Conservation (phyloP, 75 land plant genomes). For the Ceratopteris richardii region DNA sequence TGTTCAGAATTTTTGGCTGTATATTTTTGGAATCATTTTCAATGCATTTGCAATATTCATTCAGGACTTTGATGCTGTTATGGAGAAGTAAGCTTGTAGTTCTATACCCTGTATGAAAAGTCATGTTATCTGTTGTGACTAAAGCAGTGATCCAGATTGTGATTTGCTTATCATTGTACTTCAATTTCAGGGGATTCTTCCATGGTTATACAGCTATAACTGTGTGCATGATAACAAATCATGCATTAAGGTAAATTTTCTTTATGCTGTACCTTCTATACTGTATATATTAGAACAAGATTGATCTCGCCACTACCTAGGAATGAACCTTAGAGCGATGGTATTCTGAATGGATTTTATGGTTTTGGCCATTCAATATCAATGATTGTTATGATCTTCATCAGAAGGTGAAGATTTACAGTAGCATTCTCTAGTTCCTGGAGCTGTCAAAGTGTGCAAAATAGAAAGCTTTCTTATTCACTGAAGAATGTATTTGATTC, state of each 20-base stretch:
- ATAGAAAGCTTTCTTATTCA: no score
- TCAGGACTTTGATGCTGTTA: conserved; percentile 71
- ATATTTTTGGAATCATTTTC: conserved; percentile 75
- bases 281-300: no score
- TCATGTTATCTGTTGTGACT: background rate
- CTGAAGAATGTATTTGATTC: no score
- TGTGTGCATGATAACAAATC: conserved; percentile 70
- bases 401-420: no score
- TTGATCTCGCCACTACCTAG: no score
- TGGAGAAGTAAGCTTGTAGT: conserved; percentile 39
- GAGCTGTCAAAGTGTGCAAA: no score
- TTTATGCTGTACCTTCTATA: no score
- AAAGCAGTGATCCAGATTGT: background rate
- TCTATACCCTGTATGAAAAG: background rate
- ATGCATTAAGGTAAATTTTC: conserved; percentile 66
- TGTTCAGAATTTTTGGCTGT: conserved; percentile 91
- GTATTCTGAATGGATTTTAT: no score
- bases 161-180: background rate
- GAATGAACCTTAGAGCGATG: no score
- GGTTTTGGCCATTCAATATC: no score
- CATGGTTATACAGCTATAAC: conserved; percentile 74
- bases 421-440: no score
- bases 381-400: no score
- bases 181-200: conserved; percentile 68
- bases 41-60: conserved; percentile 57